Conservation (phyloP, 495 filamentous ascomycete genomes). For the Podospora anserina region DNA sequence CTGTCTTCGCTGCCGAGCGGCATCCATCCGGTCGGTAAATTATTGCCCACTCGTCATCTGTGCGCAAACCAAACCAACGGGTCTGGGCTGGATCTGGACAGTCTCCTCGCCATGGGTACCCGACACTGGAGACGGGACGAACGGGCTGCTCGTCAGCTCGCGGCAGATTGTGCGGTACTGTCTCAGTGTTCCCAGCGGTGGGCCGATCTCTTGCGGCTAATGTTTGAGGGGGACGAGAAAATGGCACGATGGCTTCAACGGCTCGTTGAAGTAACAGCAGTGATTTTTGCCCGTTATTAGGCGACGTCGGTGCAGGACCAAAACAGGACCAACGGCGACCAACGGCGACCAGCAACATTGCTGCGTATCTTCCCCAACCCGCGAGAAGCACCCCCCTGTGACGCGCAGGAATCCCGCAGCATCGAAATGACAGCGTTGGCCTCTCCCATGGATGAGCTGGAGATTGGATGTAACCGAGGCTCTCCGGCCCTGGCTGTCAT, state of each 20-base stretch:
- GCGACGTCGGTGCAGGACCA: slow-evolving; percentile 1
- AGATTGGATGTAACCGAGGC: slow-evolving; percentile 4
- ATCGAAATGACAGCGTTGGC: slow-evolving; percentile 6
- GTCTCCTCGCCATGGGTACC: slow-evolving; percentile 1
- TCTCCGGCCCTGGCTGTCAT: background rate
- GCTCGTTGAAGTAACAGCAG: slow-evolving; percentile 17
- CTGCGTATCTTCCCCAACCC: slow-evolving; percentile 5
- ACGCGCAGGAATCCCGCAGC: slow-evolving; percentile 9
- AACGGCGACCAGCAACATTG: background rate
- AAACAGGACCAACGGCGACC: background rate
- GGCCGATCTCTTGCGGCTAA: slow-evolving; percentile 16
- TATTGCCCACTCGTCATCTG: slow-evolving; percentile 14
- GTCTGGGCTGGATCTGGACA: background rate
- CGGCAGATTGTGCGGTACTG: slow-evolving; percentile 7
- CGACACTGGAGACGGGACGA: background rate
- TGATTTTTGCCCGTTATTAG: slow-evolving; percentile 14
- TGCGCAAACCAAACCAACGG: slow-evolving; percentile 20
- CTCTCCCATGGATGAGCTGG: slow-evolving; percentile 1
- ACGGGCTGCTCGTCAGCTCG: background rate
- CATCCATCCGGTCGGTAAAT: slow-evolving; percentile 29
- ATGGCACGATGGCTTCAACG: slow-evolving; percentile 18
- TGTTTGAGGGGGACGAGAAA: background rate
- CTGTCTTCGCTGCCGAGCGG: slow-evolving; percentile 14
- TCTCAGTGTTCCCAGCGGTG: background rate
- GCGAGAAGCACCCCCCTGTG: slow-evolving; percentile 6